Percentiles rank a stretch among this genome's conserved stretches.
These are phyloP conservation scores for Hypoxylon rickii DNA, from an alignment of 495 filamentous ascomycete genomes.

Conservation along the genomic window DNA sequence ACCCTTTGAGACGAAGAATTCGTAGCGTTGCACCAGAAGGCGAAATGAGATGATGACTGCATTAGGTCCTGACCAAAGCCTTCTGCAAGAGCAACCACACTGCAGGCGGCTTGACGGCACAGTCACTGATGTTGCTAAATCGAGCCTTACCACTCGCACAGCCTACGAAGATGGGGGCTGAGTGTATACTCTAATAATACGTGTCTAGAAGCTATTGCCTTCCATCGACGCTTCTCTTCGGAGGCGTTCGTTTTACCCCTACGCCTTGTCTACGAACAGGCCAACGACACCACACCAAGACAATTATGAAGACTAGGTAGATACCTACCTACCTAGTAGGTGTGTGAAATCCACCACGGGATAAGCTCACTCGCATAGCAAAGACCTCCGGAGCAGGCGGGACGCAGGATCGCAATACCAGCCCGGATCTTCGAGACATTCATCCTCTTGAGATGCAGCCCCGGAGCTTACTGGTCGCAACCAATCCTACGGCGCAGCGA, in stretches of 20 bases:
- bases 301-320: too few species aligned
- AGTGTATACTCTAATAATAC: not conserved
- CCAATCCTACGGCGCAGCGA: slow-evolving; percentile 13
- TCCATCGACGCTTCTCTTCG: too few species aligned
- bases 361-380: too few species aligned
- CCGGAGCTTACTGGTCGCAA: slow-evolving; percentile 21
- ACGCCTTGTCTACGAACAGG: too few species aligned
- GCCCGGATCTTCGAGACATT: slow-evolving; percentile 13
- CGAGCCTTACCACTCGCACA: not conserved
- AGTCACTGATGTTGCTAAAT: not conserved
- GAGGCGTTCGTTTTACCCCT: too few species aligned
- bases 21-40: slow-evolving; percentile 7
- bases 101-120: slow-evolving; percentile 5
- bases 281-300: too few species aligned
- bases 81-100: not conserved
- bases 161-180: not conserved
- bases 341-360: too few species aligned
- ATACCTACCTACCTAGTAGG: too few species aligned
- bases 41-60: slow-evolving; percentile 7
- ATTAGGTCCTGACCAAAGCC: slow-evolving; percentile 4
- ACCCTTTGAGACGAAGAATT: too few species aligned
- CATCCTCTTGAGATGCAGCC: slow-evolving; percentile 19
- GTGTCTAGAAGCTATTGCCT: too few species aligned
- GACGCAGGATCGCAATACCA: slow-evolving; percentile 25
- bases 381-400: too few species aligned